Evolutionary conservation across 2,329 filamentous ascomycete species (phyloP).

Genomic region (Colletotrichum trifolii): DNA sequence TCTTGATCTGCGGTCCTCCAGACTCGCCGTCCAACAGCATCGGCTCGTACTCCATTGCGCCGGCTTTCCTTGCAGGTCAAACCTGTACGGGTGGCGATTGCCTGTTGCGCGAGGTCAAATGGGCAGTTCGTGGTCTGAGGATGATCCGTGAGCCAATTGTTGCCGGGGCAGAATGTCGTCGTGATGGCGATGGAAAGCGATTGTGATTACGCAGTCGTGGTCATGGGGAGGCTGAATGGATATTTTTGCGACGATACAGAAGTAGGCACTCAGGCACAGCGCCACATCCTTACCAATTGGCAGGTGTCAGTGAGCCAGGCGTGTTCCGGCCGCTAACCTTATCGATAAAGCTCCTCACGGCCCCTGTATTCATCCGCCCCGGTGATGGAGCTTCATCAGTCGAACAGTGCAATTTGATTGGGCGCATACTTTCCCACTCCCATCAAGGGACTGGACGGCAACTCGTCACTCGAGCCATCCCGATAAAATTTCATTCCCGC

Average conservation of each 20-base stretch:
- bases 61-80: not conserved
- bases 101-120: too few species aligned
- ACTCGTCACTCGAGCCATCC: conserved; percentile 35
- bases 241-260: conserved; percentile 36
- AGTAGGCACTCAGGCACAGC: not conserved
- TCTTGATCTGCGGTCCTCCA: conserved; percentile 68
- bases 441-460: conserved; percentile 24
- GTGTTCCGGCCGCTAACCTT: conserved; percentile 16
- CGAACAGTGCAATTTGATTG: conserved; percentile 19
- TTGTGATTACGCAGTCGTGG: conserved; percentile 7
- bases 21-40: conserved; percentile 70
- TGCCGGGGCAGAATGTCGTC: not conserved
- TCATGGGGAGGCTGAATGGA: conserved; percentile 31
- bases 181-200: not conserved
- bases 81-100: not conserved
- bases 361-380: conserved; percentile 32
- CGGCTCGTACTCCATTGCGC: conserved; percentile 67
- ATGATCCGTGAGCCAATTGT: not conserved
- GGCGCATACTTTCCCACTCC: conserved; percentile 24
- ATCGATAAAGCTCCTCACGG: conserved; percentile 35
- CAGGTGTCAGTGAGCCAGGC: too few species aligned
- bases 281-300: conserved; percentile 1
- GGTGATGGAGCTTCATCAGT: conserved; percentile 21
- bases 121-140: too few species aligned
- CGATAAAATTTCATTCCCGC: conserved; percentile 37